Conservation (phyloP, 805 yeast genomes). For the Maudiozyma serrabonitensis region DNA sequence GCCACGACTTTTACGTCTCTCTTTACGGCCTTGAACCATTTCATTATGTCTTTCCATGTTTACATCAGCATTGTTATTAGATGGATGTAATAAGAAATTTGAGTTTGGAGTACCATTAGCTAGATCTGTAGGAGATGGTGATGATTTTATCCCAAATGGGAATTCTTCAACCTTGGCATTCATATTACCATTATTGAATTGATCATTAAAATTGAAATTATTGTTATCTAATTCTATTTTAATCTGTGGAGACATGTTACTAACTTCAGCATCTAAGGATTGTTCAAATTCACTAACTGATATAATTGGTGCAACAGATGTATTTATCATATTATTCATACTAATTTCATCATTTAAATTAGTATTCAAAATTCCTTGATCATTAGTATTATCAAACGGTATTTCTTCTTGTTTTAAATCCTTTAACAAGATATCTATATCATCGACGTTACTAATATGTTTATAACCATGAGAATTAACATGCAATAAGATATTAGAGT, state of each 20-base stretch:
- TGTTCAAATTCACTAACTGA: conserved; percentile 21
- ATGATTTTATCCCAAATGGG: background rate
- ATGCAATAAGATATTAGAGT: conserved; percentile 15
- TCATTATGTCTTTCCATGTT: conserved; percentile 11
- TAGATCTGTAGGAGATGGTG: background rate
- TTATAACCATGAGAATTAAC: conserved; percentile 20
- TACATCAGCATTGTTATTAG: background rate
- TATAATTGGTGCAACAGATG: conserved; percentile 14
- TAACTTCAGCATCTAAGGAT: background rate
- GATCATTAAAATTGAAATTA: background rate
- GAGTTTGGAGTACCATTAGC: background rate
- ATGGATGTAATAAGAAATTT: background rate
- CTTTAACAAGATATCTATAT: conserved; percentile 12
- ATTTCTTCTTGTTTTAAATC: conserved; percentile 2
- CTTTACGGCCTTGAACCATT: conserved; percentile 23
- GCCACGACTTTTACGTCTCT: conserved; percentile 11
- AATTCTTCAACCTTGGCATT: background rate
- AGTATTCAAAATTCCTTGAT: no score
- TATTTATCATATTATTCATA: background rate
- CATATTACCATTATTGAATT: background rate
- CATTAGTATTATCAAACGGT: background rate
- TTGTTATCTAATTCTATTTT: background rate
- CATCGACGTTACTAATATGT: conserved; percentile 16
- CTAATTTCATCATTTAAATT: background rate
- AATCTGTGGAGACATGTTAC: background rate